Evolutionary conservation across 2,329 filamentous ascomycete genomes (phyloP), one percentile per base, ranked within the genome.

Genomic region (Phyllosticta capitalensis): DNA sequence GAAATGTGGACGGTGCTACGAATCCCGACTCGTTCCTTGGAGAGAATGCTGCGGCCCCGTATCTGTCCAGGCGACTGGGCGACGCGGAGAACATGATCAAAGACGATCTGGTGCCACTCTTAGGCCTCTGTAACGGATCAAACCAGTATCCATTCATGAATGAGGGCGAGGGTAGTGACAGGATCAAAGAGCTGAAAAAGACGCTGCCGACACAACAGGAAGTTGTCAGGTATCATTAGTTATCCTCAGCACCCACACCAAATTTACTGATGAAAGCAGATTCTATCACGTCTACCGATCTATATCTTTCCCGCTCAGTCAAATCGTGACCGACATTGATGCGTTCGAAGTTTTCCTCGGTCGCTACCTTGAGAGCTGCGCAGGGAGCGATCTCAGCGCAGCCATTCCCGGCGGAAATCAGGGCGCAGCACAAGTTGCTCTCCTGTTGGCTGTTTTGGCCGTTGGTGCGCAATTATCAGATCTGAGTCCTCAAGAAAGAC

Each of bases 61-160:
- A 55, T 20, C 52, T 55, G 5, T 38, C 30, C 5, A 38, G 48
- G 5, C 49, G 38, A 12, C 30, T 58, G 56, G 56, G 51, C 52
- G 56, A 52, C 22, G 22, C 33, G 10, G 57, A 55, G 24, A 54
- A 52, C 22, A 52, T 45, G n/a, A 55, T 55, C n/a, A 28, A 52
- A 14, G 24, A 22, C 2, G 57, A 55, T 5, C 54, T 59, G 9
- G 52, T 52, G 7, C 57, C 57, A 2, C 52, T 28, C 6, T 45
- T 59, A 19, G 52, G 57, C 2, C 38, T 59, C 5, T 20, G 53
- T 17, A 55, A 59, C 38, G 33, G 30, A 7, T 45, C n/a, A 12
- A 28, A 28, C 19, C 52, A 52, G 24, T 59, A 59, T 26, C 57
- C 57, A 5, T 59, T 59, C 52, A 59, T 59, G n/a, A 55, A 54